Conservation (phyloP, 805 yeast genomes). For the Schwanniomyces occidentalis region DNA sequence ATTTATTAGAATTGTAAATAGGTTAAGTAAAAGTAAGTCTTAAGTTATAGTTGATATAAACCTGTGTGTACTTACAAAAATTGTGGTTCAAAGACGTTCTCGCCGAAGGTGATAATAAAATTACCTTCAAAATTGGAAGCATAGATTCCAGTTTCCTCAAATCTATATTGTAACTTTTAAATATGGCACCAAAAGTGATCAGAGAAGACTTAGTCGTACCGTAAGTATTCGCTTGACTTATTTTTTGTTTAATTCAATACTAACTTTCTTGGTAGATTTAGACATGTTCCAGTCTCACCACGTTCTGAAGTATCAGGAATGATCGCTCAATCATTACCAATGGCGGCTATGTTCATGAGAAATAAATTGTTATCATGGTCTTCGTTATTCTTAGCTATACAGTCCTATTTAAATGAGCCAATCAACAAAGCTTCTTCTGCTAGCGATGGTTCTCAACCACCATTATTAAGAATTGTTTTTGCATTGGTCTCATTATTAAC, state of each 20-base stretch:
- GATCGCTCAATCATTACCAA: slow-evolving; percentile 59
- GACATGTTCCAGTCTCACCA: slow-evolving; percentile 49
- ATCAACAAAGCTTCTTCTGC: slow-evolving; percentile 28
- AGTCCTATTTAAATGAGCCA: slow-evolving; percentile 48
- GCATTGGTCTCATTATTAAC: slow-evolving; percentile 50
- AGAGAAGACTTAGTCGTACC: slow-evolving; percentile 37
- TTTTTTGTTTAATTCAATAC: slow-evolving; percentile 2
- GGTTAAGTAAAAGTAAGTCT: neutral
- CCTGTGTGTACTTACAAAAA: neutral
- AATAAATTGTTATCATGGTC: slow-evolving; percentile 60
- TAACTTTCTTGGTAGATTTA: slow-evolving; percentile 31
- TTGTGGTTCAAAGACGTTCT: no score
- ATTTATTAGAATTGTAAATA: slow-evolving; percentile 15
- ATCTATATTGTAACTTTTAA: no score
- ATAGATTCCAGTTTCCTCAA: neutral
- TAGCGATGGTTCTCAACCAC: slow-evolving; percentile 36
- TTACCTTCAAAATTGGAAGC: neutral
- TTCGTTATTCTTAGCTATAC: slow-evolving; percentile 51
- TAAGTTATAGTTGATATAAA: neutral
- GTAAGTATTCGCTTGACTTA: slow-evolving; percentile 17
- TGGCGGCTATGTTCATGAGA: slow-evolving; percentile 69
- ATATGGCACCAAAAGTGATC: slow-evolving; percentile 28
- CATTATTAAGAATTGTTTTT: slow-evolving; percentile 46
- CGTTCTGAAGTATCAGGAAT: slow-evolving; percentile 46
- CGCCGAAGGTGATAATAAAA: no score